Percentiles rank a stretch among this genome's conserved stretches.
Evolutionary conservation across 345 rosid genomes (phyloP).

Genomic region (Litchi chinensis): DNA sequence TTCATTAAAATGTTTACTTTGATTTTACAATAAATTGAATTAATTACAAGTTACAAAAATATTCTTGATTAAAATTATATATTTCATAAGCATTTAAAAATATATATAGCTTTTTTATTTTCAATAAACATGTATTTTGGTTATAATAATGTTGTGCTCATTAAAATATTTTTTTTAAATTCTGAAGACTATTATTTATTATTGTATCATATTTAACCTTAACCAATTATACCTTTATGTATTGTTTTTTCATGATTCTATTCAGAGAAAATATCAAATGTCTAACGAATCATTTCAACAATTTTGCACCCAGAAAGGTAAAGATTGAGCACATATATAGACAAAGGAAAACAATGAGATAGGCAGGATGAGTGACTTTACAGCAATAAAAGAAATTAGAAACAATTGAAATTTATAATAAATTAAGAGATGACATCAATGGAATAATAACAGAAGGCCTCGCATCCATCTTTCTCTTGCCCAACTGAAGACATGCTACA

Average conservation of each 20-base stretch:
- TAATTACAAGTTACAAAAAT: no score
- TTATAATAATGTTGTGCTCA: no score
- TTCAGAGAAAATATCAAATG: neutral
- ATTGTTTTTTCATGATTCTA: conserved; percentile 18
- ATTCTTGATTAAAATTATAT: no score
- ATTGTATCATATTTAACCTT: conserved; percentile 40
- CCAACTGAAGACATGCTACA: neutral
- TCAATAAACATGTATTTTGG: no score
- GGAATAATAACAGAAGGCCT: neutral
- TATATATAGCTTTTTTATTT: no score
- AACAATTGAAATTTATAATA: neutral
- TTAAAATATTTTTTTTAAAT: no score
- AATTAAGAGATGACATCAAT: neutral
- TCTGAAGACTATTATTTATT: no score
- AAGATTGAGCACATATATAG: neutral
- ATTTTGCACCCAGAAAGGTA: neutral
- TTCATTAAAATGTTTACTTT: no score
- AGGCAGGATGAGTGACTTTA: neutral
- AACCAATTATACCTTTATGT: conserved; percentile 70
- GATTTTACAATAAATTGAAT: no score
- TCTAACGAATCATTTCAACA: neutral
- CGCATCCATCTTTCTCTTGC: neutral
- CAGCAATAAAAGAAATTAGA: neutral
- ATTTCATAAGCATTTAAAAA: no score
- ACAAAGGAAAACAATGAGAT: conserved; percentile 4